Base-by-base conservation (phyloP, 2,329 filamentous ascomycete genomes). In the Paradendryphiella salina region DNA sequence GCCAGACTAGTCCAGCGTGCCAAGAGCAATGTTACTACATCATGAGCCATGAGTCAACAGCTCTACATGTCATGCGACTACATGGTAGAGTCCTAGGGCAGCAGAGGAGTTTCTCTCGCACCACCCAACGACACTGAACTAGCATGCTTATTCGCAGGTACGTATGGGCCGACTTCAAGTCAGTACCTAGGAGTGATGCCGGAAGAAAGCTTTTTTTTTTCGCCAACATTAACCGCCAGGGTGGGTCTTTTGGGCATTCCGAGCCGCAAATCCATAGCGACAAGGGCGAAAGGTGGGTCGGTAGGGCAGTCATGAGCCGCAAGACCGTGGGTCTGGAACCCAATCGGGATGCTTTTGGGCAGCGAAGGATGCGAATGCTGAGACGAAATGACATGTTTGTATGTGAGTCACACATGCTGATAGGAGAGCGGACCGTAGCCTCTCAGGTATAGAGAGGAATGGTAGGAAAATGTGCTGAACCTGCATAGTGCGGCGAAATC, bases 301-400 rank as follows among this genome's bases (percentile, higher is more conserved):
- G 54, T 63, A 64, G 56, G 63, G 63, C 63, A 64, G 60, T 57
- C 45, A 60, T 61, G 61, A 63, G 60, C 60, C 59, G 53, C 58
- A 56, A 53, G 46, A 42, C 40, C 44, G 39, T 45, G 46, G 46
- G 44, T 28, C 43, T 37, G 63, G 61, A 61, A 63, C 60, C 63
- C 63, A 64, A 65, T 59, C 49, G 62, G 47, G 52, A 40, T 34
- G 26, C 13, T 34, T 54, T 65, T 57, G 61, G 63, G 63, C 63
- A 60, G 61, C 63, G 56, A 64, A 57, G 50, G 48, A 48, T 44
- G 46, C 40, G 13, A 46, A 40, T 33, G 28, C 38, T 44, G 44
- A 40, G 38, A 40, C 47, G 18, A 31, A 33, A 38, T 56, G 45
- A 50, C 37, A 21, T 52, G 44, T 37, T 44, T 18, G 10, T 11